Evolutionary conservation across 352 stramenopile species (phyloP).

Genomic region (Aphanomyces astaci): DNA sequence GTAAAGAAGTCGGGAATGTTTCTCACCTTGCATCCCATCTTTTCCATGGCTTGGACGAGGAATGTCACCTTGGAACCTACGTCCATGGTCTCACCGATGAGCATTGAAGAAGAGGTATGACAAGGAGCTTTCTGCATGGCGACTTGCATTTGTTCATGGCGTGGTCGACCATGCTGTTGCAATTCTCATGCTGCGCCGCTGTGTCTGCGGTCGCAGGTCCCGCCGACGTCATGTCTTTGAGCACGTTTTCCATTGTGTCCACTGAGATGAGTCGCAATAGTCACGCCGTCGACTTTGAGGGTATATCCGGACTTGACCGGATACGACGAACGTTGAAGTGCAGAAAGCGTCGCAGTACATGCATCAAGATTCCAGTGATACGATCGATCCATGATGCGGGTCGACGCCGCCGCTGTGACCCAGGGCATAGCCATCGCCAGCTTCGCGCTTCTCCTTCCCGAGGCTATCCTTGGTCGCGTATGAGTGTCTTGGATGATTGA

Average conservation of each 20-base stretch:
- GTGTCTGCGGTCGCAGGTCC: conserved; percentile 15
- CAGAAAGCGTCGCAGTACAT: neutral
- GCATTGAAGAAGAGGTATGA: too few species aligned
- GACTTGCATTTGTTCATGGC: conserved; percentile 60
- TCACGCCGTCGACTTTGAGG: too few species aligned
- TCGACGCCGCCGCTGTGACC: neutral
- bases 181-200: conserved; percentile 28
- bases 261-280: neutral
- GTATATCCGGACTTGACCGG: neutral
- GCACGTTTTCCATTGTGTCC: conserved; percentile 17
- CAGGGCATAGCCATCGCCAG: neutral
- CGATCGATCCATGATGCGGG: neutral
- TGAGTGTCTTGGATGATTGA: neutral
- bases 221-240: conserved; percentile 22
- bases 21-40: conserved; percentile 71
- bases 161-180: conserved; percentile 51
- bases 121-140: too few species aligned
- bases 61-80: conserved; percentile 73
- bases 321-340: neutral
- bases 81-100: neutral
- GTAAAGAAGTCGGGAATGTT: conserved; percentile 56
- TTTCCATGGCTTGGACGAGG: conserved; percentile 75
- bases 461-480: neutral
- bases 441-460: neutral
- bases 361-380: neutral